Conservation (phyloP, 805 yeast genomes). For the Starmerella potacharoeniae region DNA sequence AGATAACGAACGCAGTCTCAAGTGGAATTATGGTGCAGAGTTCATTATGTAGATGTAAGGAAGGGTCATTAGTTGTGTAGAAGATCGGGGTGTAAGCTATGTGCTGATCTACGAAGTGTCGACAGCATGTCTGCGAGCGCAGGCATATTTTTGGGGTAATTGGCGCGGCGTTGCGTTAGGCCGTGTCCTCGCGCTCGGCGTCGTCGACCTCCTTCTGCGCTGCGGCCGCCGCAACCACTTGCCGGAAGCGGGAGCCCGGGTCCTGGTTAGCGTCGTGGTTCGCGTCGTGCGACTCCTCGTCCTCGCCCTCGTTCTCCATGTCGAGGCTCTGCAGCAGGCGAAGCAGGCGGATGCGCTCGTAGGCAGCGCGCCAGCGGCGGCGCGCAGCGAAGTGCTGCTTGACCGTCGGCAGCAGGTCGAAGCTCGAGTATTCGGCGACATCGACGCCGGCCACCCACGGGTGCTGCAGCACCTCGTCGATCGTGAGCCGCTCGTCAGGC, state of each 20-base stretch:
- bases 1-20: too few relatives aligned
- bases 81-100: too few relatives aligned
- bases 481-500: constrained; percentile 69
- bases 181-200: constrained; percentile 15
- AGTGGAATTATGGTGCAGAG: too few relatives aligned
- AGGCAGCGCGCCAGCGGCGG: constrained; percentile 71
- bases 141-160: too few relatives aligned
- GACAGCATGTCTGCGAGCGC: too few relatives aligned
- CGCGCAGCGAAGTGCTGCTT: constrained; percentile 75
- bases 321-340: constrained; percentile 65
- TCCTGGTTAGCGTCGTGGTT: not conserved
- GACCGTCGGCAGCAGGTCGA: constrained; percentile 72
- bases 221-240: constrained; percentile 18
- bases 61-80: too few relatives aligned
- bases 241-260: constrained; percentile 14
- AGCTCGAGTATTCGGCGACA: constrained; percentile 29
- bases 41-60: too few relatives aligned
- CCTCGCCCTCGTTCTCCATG: constrained; percentile 40
- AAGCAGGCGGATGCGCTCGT: constrained; percentile 70
- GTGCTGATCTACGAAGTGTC: too few relatives aligned
- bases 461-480: constrained; percentile 70
- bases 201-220: constrained; percentile 15
- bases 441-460: constrained; percentile 57
- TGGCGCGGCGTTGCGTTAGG: not conserved
- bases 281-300: constrained; percentile 19